Evolutionary conservation across 257 asterid species (phyloP).

Genomic region (Petrea volubilis): DNA sequence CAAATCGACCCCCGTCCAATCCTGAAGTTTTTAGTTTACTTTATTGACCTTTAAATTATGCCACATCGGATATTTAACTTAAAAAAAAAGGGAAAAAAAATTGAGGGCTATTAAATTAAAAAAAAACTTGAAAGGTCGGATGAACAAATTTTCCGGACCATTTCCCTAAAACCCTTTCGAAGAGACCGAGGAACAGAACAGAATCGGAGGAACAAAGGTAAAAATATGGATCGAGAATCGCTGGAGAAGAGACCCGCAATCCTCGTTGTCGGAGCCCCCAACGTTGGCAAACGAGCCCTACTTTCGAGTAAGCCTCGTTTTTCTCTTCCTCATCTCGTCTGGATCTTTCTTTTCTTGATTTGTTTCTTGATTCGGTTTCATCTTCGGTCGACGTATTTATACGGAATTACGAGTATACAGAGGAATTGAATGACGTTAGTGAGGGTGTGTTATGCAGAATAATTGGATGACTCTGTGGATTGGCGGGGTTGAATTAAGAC

Average conservation of each 20-base stretch:
- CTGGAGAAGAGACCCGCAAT: conserved; percentile 77
- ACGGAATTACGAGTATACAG: neutral
- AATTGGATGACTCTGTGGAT: conserved; percentile 7
- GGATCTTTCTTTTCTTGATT: neutral
- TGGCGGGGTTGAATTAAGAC: neutral
- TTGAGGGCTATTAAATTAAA: too few relatives aligned
- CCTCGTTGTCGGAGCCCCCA: conserved; percentile 71
- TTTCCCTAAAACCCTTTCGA: neutral
- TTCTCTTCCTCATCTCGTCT: neutral
- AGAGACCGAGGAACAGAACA: neutral
- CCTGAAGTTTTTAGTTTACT: too few relatives aligned
- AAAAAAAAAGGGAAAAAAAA: too few relatives aligned
- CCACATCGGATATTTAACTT: too few relatives aligned
- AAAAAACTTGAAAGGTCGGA: too few relatives aligned
- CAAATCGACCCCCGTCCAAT: too few relatives aligned
- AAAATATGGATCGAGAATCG: conserved; percentile 43
- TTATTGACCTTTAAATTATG: too few relatives aligned
- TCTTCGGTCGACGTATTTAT: neutral
- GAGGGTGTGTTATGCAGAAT: neutral
- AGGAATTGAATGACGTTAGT: conserved; percentile 5
- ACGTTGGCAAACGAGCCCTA: conserved; percentile 88
- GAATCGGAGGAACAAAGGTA: neutral
- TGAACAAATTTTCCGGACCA: too few relatives aligned
- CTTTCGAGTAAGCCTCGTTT: conserved; percentile 64
- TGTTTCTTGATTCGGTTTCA: neutral